Base-by-base conservation (phyloP, 2,329 filamentous ascomycete genomes). In the Exophiala sp. region DNA sequence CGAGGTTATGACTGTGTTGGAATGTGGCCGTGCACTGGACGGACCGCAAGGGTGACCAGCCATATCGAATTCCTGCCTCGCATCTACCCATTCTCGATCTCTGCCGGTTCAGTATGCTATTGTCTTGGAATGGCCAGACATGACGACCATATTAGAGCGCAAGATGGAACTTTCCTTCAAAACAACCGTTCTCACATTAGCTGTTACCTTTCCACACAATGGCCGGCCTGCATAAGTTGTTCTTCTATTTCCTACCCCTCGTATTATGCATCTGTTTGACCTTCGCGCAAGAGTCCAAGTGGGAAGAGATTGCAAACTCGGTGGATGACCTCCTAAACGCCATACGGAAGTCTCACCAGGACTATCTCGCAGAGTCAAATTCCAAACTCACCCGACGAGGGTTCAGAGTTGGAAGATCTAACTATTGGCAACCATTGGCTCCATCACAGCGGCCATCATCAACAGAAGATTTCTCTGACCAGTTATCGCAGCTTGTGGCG, bases 51-150 rank as follows among this genome's bases (percentile, higher is more conserved):
- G 34, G 34, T 37, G 34, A 19, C 34, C 14, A 8, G 14, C 19
- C 8, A 11, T 38, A 41, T 24, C 19, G n/a, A 41, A 51, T 43
- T 51, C 38, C 48, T 32, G 16, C 29, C 16, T 37, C 18, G 22
- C 8, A 18, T 19, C 16, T 8, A 19, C 18, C 16, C 37, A 46
- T 47, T 42, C 43, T 46, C 43, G 21, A 19, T 39, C 18, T 39
- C 30, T 43, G 27, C 35, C 42, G 16, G 18, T 8, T 5, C 39
- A 44, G 48, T 46, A 51, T 52, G 52, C 29, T 32, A 43, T 24
- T 48, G 37, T 52, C 38, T 46, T 14, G 46, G 44, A 48, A 32
- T 32, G 16, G 16, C 52, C 48, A 51, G 48, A 40, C 48, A 48
- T 55, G 48, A 42, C 21, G 27, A 30, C 41, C 29, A 32, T 7